Percentiles rank a stretch among this genome's conserved stretches.
These are phyloP conservation scores for Colletotrichum sp. DNA, from an alignment of 2,329 filamentous ascomycete genomes.

Conservation along the genomic window DNA sequence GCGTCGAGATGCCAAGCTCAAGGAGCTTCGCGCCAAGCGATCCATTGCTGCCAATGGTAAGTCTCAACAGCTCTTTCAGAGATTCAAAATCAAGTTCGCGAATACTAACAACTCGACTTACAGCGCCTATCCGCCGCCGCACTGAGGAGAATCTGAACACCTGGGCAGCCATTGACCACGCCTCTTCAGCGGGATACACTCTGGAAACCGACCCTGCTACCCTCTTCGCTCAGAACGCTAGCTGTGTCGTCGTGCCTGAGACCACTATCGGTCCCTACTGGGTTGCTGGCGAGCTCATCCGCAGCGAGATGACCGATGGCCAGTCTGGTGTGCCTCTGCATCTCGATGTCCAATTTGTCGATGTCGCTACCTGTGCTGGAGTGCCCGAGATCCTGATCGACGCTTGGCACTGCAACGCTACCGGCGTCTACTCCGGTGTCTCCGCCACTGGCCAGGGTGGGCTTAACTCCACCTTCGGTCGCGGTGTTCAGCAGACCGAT, in stretches of 20 bases:
- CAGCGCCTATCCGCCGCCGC: background rate
- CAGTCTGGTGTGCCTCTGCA: constrained; percentile 46
- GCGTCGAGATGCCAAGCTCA: background rate
- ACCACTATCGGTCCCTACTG: background rate
- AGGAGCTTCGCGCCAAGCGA: background rate
- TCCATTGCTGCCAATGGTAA: background rate
- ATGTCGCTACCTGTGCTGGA: constrained; percentile 24
- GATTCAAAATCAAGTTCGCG: background rate
- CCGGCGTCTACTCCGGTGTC: constrained; percentile 45
- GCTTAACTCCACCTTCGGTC: background rate
- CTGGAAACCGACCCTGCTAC: background rate
- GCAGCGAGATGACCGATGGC: constrained; percentile 46
- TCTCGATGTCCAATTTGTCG: constrained; percentile 26
- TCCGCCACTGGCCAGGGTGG: constrained; percentile 16
- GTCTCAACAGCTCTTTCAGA: background rate
- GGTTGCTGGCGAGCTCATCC: constrained; percentile 47
- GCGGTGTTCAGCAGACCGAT: constrained; percentile 23
- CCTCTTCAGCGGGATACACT: background rate
- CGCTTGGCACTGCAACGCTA: constrained; percentile 30
- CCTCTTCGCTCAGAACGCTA: background rate
- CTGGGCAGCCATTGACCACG: background rate
- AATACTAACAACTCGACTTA: background rate
- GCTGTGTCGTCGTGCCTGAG: background rate
- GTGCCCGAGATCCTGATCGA: constrained; percentile 20
- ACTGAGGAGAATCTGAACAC: background rate